Base-by-base conservation (phyloP, 805 yeast species). In the Clavispora vitiphila region DNA sequence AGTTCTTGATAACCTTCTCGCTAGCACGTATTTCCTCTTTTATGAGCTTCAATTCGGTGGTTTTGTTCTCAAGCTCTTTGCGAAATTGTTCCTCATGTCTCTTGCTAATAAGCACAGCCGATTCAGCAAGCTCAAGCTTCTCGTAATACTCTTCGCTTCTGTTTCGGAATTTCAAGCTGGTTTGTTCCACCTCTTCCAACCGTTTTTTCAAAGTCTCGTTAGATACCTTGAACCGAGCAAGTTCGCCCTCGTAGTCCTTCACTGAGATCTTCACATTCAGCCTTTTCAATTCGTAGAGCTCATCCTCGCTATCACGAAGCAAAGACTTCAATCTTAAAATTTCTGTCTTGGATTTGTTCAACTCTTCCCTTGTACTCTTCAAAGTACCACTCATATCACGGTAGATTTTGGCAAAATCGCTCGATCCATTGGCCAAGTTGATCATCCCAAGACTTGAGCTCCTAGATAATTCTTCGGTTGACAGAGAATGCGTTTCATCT, bases 101-200 rank as follows among this genome's bases (percentile, higher is more conserved):
- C 49, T 77, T 71, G 8, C 87, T 78, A 35, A 79, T 73, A 39
- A 74, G 69, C 2, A 84, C 77, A 5, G 86, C 84, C 37, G 81
- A 71, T 56, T 90, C 96, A 2, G 93, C 90, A 38, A 77, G 74
- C 53, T 88, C 95, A 20, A 89, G 67, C 53, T 86, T 85, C 43
- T 72, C 70, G 51, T 74, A 78, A 57, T 86, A 84, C 46, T 81
- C 84, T 26, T 86, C 90, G 25, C 95, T 80, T 46, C 95, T 75
- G 14, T 69, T 62, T 55, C 80, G 83, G 61, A 85, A 88, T 29
- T 74, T 71, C 23, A 87, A 63, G 14, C 34, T 16, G 23, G 32
- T 31, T n/a, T 23, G 38, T 27, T 44, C 47, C 20, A 40, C 32
- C 23, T 86, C 82, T 2, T 57, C 53, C 49, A 78, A 81, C 52